Percentiles rank a stretch among this genome's conserved stretches.
Evolutionary conservation across 1,284 basidiomycete genomes (phyloP).

Genomic region (Cystobasidium sp.): DNA sequence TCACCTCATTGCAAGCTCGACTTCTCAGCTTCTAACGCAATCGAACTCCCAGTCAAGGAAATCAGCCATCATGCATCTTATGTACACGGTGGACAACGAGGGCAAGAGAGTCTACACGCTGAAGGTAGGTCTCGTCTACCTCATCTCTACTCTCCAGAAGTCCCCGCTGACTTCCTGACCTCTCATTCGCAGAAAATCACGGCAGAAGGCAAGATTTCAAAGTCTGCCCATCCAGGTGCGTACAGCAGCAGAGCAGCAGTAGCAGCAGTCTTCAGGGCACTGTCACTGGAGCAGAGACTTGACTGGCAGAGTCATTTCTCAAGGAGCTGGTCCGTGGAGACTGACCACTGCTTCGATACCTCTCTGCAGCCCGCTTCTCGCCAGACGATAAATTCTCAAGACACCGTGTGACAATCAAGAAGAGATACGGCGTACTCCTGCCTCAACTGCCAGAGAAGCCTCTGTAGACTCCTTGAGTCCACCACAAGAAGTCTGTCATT

Average conservation of each 20-base stretch:
- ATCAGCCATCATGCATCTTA: slow-evolving; percentile 38
- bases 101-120: slow-evolving; percentile 83
- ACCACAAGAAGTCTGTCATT: neutral
- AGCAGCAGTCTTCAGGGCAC: slow-evolving; percentile 2
- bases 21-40: neutral
- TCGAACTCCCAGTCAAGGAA: neutral
- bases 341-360: neutral
- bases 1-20: neutral
- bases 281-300: neutral
- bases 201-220: slow-evolving; percentile 77
- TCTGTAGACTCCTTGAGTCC: slow-evolving; percentile 61
- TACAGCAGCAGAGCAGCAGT: slow-evolving; percentile 27
- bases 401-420: slow-evolving; percentile 93
- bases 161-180: neutral
- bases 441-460: slow-evolving; percentile 90
- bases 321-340: no score
- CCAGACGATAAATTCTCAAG: slow-evolving; percentile 97
- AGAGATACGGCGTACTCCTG: slow-evolving; percentile 69
- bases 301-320: no score
- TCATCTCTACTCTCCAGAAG: neutral
- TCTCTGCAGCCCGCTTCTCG: slow-evolving; percentile 82
- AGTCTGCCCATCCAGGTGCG: slow-evolving; percentile 91
- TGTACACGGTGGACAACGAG: slow-evolving; percentile 74
- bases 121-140: slow-evolving; percentile 65
- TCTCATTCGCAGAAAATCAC: slow-evolving; percentile 71